Base-by-base conservation (phyloP, 2,329 filamentous ascomycete genomes). In the Penicillium polonicum region DNA sequence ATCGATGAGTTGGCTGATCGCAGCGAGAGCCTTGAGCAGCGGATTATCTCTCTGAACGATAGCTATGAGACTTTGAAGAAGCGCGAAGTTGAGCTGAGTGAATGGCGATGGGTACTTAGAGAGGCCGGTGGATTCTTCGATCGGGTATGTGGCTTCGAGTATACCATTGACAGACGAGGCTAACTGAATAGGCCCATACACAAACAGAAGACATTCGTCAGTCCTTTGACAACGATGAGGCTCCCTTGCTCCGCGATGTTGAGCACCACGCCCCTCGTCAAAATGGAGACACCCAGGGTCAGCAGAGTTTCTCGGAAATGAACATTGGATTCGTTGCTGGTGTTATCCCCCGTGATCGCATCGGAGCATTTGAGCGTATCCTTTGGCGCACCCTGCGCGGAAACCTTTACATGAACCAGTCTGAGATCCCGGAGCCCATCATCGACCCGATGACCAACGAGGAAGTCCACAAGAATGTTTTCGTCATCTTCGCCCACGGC, bases 381-480 rank as follows among this genome's bases (percentile, higher is more conserved):
- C 83, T 99, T 51, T 99, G 94, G 94, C 87, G 94, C 70, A 97
- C 95, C 0, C 85, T 99, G 42, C 91, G 94, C 75, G 94, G 94
- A 70, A 99, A 99, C 77, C 81, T 99, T 63, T 99, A 97, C 83
- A 99, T 99, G 94, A 99, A 99, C 79, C 95, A 99, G 81, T 93
- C 93, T 41, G 94, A 99, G 82, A 99, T 99, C 61, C 88, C 92
- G 8, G 93, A 99, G 74, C 87, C 91, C 38, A 88, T 99, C 67
- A 83, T 96, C 73, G 91, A 99, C 75, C 93, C 94, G 17, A 84
- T 89, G 72, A 96, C 86, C 79, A 97, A 97, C 74, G 93, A 97
- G 78, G 83, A 90, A 63, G 84, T 95, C 68, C 87, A 89, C 81
- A 99, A 99, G 86, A 99, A 97, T 68, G 94, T 99, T 55, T 99